Percentiles rank a stretch among this genome's conserved stretches.
These are phyloP conservation scores for Marchantia paleacea DNA, from an alignment of 225 moss, liverwort and hornwort species.

Conservation along the genomic window DNA sequence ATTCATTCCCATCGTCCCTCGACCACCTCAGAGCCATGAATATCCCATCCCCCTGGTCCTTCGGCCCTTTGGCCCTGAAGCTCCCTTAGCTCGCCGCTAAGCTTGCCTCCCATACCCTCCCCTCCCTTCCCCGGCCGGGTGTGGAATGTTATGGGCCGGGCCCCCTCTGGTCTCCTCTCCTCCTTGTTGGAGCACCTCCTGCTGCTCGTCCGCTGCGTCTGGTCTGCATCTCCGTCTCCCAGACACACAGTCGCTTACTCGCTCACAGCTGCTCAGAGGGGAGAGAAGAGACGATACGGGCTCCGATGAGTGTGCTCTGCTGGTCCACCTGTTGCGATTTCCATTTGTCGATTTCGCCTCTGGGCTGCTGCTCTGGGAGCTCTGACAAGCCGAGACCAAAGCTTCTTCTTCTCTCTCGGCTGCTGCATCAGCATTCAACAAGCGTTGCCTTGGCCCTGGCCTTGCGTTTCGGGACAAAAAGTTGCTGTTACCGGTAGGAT, in stretches of 20 bases:
- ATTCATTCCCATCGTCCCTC: not conserved
- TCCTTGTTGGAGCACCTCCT: not conserved
- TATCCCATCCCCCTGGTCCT: not conserved
- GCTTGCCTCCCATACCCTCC: not conserved
- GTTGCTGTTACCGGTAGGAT: not conserved
- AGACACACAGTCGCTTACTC: not conserved
- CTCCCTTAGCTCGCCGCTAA: not conserved
- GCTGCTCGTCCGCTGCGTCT: not conserved
- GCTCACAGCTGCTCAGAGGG: no score
- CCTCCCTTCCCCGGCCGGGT: not conserved
- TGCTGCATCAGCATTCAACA: not conserved
- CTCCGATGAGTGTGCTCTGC: no score
- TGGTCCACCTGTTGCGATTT: no score
- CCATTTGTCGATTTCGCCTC: no score
- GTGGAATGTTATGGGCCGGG: not conserved
- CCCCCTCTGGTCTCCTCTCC: not conserved
- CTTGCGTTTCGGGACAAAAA: not conserved
- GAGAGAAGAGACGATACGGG: no score
- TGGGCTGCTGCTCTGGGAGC: no score
- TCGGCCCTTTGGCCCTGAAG: not conserved
- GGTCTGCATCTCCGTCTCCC: not conserved
- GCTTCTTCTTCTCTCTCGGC: constrained; percentile 6
- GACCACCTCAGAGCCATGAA: not conserved
- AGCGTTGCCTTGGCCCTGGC: not conserved
- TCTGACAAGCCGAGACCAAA: not conserved